Conservation (phyloP, 2,329 filamentous ascomycete species). For the Coniella lustricola region DNA sequence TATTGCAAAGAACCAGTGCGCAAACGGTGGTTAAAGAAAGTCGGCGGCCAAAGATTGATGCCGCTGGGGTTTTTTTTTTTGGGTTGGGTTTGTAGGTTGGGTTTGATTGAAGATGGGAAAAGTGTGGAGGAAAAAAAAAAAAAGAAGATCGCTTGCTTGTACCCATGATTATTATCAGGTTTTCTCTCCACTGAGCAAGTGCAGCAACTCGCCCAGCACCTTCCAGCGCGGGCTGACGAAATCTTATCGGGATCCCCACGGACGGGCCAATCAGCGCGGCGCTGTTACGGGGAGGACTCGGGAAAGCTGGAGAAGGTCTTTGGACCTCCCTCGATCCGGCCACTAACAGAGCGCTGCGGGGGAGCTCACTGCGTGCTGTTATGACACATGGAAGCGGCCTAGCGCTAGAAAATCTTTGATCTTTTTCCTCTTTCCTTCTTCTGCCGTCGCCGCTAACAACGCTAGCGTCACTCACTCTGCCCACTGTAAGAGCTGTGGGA, state of each 20-base stretch:
- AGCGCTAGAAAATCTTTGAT: too few relatives aligned
- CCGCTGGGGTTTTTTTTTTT: not conserved
- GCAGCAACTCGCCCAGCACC: too few relatives aligned
- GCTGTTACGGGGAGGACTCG: conserved; percentile 8
- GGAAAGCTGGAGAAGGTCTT: not conserved
- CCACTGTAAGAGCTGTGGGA: too few relatives aligned
- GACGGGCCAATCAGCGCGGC: conserved; percentile 4
- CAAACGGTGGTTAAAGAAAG: conserved; percentile 13
- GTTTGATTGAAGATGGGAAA: not conserved
- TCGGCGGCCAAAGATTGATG: not conserved
- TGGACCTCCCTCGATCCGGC: not conserved
- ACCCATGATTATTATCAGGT: not conserved
- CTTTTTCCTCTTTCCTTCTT: too few relatives aligned
- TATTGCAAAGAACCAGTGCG: not conserved
- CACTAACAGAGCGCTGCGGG: not conserved
- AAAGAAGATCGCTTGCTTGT: not conserved
- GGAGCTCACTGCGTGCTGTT: not conserved
- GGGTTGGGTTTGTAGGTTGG: not conserved
- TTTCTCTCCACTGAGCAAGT: too few relatives aligned
- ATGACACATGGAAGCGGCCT: not conserved
- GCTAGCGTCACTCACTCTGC: too few relatives aligned
- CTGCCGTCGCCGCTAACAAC: too few relatives aligned
- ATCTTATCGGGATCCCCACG: conserved; percentile 20
- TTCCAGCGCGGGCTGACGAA: conserved; percentile 16
- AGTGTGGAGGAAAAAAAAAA: conserved; percentile 1